Evolutionary conservation across 2,329 filamentous ascomycete genomes (phyloP).

Genomic region (Trichoderma koningii): DNA sequence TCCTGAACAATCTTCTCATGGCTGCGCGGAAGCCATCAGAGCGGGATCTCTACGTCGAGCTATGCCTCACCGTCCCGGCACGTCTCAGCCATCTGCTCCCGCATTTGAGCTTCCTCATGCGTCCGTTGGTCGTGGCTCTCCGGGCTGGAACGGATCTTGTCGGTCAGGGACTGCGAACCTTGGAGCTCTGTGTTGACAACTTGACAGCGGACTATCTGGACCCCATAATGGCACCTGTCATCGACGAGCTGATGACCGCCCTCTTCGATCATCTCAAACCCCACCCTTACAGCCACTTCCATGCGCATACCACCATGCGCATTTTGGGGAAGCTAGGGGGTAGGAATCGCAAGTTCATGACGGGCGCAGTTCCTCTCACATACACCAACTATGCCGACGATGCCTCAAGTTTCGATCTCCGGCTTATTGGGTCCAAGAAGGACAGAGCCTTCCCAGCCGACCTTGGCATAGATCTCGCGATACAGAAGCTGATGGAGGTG

Average conservation of each 20-base stretch:
- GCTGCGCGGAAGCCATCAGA: constrained; percentile 88
- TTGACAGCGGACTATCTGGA: constrained; percentile 96
- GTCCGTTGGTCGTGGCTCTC: constrained; percentile 92
- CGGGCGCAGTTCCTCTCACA: constrained; percentile 77
- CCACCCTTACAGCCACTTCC: constrained; percentile 93
- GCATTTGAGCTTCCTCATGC: constrained; percentile 95
- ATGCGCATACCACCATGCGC: constrained; percentile 95
- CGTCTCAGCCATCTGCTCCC: constrained; percentile 91
- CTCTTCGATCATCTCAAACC: constrained; percentile 94
- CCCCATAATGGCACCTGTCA: constrained; percentile 98
- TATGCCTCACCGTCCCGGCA: constrained; percentile 94
- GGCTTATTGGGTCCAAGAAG: constrained; percentile 84
- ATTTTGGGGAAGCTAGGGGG: constrained; percentile 96
- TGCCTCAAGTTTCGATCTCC: constrained; percentile 80
- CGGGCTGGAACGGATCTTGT: constrained; percentile 91
- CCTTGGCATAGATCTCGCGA: constrained; percentile 84
- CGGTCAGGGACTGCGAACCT: constrained; percentile 85
- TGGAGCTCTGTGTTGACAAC: constrained; percentile 97
- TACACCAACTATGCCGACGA: constrained; percentile 90
- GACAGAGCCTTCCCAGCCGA: constrained; percentile 86
- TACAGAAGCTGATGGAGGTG: constrained; percentile 81
- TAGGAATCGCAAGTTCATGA: constrained; percentile 93
- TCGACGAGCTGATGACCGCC: constrained; percentile 97
- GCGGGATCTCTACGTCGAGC: constrained; percentile 92
- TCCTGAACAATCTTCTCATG: constrained; percentile 90